phyloP scores from a whole-genome alignment of 176 grass and related monocot species.

The Oryza nivara region DNA sequence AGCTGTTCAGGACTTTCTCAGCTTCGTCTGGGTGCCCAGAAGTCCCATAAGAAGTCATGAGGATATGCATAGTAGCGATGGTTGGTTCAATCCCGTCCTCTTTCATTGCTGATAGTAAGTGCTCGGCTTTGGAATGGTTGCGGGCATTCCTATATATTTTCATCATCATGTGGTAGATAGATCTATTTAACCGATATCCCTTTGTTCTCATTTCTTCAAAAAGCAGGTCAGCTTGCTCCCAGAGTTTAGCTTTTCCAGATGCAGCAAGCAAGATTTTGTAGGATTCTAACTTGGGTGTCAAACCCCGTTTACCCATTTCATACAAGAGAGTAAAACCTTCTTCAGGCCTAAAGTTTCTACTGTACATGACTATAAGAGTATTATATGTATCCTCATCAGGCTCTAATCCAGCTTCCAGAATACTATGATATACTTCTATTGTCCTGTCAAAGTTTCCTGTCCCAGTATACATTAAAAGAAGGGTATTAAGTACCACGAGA shows the following conservation, averaged over 20 bases:
- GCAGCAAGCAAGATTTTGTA: slow-evolving; percentile 92
- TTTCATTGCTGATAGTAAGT: slow-evolving; percentile 81
- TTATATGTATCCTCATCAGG: slow-evolving; percentile 91
- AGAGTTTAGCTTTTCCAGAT: slow-evolving; percentile 73
- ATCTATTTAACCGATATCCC: slow-evolving; percentile 71
- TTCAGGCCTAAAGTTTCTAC: slow-evolving; percentile 78
- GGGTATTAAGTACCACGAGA: slow-evolving; percentile 63
- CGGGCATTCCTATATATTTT: slow-evolving; percentile 86
- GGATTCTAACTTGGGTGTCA: slow-evolving; percentile 77
- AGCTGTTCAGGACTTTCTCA: slow-evolving; percentile 81
- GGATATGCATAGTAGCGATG: slow-evolving; percentile 88
- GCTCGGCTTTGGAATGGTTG: slow-evolving; percentile 79
- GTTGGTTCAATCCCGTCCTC: slow-evolving; percentile 76
- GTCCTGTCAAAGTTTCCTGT: slow-evolving; percentile 75
- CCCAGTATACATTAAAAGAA: slow-evolving; percentile 85
- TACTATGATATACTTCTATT: slow-evolving; percentile 68
- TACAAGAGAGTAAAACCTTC: slow-evolving; percentile 83
- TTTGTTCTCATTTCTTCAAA: slow-evolving; percentile 74
- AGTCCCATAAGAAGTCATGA: slow-evolving; percentile 89
- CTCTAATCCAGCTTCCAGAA: slow-evolving; percentile 65
- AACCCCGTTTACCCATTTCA: slow-evolving; percentile 73
- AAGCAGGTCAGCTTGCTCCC: slow-evolving; percentile 85
- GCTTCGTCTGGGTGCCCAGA: slow-evolving; percentile 73
- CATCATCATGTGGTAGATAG: slow-evolving; percentile 92
- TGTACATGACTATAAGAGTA: slow-evolving; percentile 87